Evolutionary conservation across 495 filamentous ascomycete genomes (phyloP).

Genomic region (Parathielavia appendiculata): DNA sequence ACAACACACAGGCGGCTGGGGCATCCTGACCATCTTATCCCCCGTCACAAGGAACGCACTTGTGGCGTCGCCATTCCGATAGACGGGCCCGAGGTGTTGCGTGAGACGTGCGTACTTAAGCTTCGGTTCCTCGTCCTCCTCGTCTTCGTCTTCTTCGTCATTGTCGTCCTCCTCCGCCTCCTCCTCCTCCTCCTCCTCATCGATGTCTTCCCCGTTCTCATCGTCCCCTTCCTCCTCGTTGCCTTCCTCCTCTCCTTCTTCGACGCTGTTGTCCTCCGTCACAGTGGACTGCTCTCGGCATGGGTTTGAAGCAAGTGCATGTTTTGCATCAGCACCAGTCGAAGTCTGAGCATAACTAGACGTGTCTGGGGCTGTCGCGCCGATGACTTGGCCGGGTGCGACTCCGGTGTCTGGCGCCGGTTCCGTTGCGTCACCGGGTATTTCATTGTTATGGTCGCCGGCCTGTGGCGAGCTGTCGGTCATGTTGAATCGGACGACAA

Average conservation of each 20-base stretch:
- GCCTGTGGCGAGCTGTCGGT: conserved; percentile 41
- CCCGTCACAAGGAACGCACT: conserved; percentile 83
- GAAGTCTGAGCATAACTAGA: background rate
- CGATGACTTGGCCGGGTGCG: conserved; percentile 12
- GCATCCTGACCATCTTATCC: conserved; percentile 80
- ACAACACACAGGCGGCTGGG: background rate
- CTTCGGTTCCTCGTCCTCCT: conserved; percentile 91
- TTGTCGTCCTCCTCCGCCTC: conserved; percentile 47
- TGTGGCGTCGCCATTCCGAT: conserved; percentile 90
- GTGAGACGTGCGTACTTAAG: conserved; percentile 89
- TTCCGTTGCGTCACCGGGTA: conserved; percentile 12
- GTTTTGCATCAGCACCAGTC: conserved; percentile 3
- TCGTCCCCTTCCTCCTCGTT: conserved; percentile 13
- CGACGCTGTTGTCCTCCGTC: conserved; percentile 5
- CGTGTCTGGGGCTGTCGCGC: conserved; percentile 6
- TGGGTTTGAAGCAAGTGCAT: conserved; percentile 9
- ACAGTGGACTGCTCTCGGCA: conserved; percentile 1
- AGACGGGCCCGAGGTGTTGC: conserved; percentile 68
- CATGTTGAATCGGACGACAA: conserved; percentile 34
- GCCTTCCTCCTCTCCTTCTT: conserved; percentile 12
- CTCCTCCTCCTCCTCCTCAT: conserved; percentile 31
- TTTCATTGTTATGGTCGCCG: conserved; percentile 28
- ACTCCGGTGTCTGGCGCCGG: conserved; percentile 8
- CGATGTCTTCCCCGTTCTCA: conserved; percentile 17
- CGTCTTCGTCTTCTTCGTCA: conserved; percentile 71